These are phyloP conservation scores for Sicyos edulis DNA, from an alignment of 306 rosid genomes.

Conservation along the genomic window DNA sequence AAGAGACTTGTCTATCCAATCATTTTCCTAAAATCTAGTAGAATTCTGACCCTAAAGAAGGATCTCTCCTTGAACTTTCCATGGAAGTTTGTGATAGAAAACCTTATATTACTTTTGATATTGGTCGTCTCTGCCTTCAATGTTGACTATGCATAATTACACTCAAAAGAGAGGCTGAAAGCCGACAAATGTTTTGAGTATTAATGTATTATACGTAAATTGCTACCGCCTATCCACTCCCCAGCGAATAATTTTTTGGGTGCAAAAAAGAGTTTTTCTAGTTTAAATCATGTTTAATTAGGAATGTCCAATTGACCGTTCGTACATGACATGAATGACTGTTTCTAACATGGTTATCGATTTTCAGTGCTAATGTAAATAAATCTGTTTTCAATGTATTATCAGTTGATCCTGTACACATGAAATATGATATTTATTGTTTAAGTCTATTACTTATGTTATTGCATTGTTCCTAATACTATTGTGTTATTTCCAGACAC, in stretches of 20 bases:
- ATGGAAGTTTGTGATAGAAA: background rate
- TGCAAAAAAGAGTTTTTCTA: background rate
- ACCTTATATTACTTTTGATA: background rate
- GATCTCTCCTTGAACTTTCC: background rate
- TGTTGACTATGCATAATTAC: background rate
- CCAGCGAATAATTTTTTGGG: background rate
- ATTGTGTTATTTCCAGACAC: conserved; percentile 54
- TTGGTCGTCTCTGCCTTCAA: background rate
- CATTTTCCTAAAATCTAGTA: background rate
- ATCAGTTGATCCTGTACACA: background rate
- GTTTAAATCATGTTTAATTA: background rate
- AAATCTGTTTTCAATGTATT: background rate
- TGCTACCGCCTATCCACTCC: background rate
- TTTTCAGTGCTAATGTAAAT: background rate
- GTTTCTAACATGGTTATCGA: background rate
- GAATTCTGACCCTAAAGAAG: background rate
- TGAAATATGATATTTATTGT: background rate
- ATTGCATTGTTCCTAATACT: background rate
- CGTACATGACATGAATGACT: background rate
- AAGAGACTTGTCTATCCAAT: background rate
- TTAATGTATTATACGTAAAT: background rate
- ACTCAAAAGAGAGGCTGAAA: conserved; percentile 5
- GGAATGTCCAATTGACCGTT: background rate
- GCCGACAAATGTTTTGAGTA: background rate
- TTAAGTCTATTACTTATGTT: background rate